Conservation (phyloP, 768 basidiomycete genomes). For the Mycena rosella region DNA sequence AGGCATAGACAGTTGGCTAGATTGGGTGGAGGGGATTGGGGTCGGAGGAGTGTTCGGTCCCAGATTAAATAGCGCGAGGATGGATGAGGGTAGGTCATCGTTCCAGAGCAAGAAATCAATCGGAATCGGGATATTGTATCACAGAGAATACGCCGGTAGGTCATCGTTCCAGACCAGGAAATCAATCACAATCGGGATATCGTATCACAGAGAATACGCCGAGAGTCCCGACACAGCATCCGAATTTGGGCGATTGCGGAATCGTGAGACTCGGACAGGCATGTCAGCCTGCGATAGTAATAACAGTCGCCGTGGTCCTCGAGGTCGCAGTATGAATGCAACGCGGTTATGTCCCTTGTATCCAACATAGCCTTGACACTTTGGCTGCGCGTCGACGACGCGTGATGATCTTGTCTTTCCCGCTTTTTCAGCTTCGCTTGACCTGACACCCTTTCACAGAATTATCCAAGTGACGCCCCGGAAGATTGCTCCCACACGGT, state of each 20-base stretch:
- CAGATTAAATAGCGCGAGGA: slow-evolving; percentile 27
- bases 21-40: background rate
- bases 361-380: too few species aligned
- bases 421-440: too few species aligned
- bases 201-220: slow-evolving; percentile 56
- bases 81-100: slow-evolving; percentile 15
- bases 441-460: too few species aligned
- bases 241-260: slow-evolving; percentile 41
- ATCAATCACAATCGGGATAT: slow-evolving; percentile 47
- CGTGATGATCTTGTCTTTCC: too few species aligned
- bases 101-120: slow-evolving; percentile 47
- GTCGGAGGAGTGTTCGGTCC: background rate
- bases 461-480: too few species aligned
- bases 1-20: slow-evolving; percentile 8
- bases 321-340: background rate
- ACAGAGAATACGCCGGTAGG: slow-evolving; percentile 54
- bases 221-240: slow-evolving; percentile 45
- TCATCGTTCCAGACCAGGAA: slow-evolving; percentile 42
- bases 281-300: background rate
- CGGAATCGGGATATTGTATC: slow-evolving; percentile 47
- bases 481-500: slow-evolving; percentile 8
- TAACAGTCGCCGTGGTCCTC: background rate
- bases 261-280: background rate
- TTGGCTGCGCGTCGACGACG: too few species aligned
- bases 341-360: background rate